Conservation (phyloP, 495 filamentous ascomycete species). For the Penicillium turbatum region DNA sequence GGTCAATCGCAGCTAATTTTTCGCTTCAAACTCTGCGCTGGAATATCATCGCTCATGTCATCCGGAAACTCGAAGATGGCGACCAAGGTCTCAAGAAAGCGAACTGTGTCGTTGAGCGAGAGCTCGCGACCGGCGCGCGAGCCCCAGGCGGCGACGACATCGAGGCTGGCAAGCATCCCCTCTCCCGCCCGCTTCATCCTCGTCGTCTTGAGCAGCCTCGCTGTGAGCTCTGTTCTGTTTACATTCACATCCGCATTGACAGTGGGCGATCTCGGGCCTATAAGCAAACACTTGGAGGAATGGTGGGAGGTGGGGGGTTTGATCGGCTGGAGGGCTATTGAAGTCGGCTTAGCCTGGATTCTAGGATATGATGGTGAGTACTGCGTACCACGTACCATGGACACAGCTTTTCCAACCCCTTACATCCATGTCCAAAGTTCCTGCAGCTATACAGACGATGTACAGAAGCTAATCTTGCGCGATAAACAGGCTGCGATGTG, state of each 20-base stretch:
- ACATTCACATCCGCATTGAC: slow-evolving; percentile 48
- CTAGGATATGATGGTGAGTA: slow-evolving; percentile 62
- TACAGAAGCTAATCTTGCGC: slow-evolving; percentile 3
- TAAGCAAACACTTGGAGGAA: slow-evolving; percentile 57
- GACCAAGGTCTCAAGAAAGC: slow-evolving; percentile 17
- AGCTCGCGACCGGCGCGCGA: slow-evolving; percentile 13
- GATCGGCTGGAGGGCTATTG: slow-evolving; percentile 62
- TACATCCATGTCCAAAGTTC: neutral
- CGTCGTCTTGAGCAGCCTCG: slow-evolving; percentile 59
- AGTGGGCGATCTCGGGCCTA: slow-evolving; percentile 53
- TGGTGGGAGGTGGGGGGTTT: slow-evolving; percentile 58
- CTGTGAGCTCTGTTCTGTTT: slow-evolving; percentile 53
- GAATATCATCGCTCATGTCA: neutral
- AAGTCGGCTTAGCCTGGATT: slow-evolving; percentile 67
- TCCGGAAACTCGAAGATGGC: neutral
- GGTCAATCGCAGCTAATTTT: neutral
- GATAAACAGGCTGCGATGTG: slow-evolving; percentile 59
- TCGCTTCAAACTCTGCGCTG: neutral
- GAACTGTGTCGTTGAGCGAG: neutral
- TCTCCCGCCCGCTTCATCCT: slow-evolving; percentile 55
- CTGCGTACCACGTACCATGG: neutral
- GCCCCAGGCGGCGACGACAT: slow-evolving; percentile 2
- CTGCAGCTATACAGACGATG: neutral
- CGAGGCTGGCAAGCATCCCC: slow-evolving; percentile 36
- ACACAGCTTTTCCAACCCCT: neutral